Conservation (phyloP, 352 stramenopile species). For the Phytopythium montanum region DNA sequence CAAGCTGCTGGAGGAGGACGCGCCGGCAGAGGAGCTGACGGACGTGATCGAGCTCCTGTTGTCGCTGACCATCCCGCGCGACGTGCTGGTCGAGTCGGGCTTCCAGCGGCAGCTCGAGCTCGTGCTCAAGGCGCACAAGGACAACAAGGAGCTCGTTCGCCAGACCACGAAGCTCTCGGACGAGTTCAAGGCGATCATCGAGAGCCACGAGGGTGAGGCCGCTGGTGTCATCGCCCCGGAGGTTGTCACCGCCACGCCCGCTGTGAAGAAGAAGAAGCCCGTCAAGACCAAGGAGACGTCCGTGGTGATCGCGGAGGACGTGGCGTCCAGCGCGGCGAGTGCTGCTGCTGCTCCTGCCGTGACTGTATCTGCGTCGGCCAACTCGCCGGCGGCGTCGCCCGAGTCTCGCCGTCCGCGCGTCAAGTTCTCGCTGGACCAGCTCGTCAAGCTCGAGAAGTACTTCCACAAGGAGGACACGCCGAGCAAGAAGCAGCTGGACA, state of each 20-base stretch:
- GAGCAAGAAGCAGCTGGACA: slow-evolving; percentile 77
- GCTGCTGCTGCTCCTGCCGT: too few species aligned
- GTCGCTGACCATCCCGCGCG: slow-evolving; percentile 69
- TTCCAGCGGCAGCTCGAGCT: slow-evolving; percentile 75
- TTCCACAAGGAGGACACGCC: slow-evolving; percentile 82
- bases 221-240: slow-evolving; percentile 12
- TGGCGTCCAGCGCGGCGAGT: neutral
- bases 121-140: slow-evolving; percentile 73
- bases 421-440: slow-evolving; percentile 74
- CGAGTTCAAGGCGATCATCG: slow-evolving; percentile 73
- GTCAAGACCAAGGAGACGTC: slow-evolving; percentile 45
- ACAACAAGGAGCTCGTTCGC: slow-evolving; percentile 85
- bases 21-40: slow-evolving; percentile 68
- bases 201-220: slow-evolving; percentile 25
- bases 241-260: neutral
- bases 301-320: slow-evolving; percentile 50
- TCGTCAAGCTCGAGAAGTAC: slow-evolving; percentile 78
- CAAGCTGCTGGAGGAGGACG: slow-evolving; percentile 81
- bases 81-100: slow-evolving; percentile 72
- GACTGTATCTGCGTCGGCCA: slow-evolving; percentile 26
- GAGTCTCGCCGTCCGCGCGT: slow-evolving; percentile 62
- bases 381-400: slow-evolving; percentile 65
- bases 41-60: slow-evolving; percentile 80
- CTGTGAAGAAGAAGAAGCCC: slow-evolving; percentile 28
- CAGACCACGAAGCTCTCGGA: slow-evolving; percentile 79